Conservation (phyloP, 306 rosid species). For the Cercis canadensis region DNA sequence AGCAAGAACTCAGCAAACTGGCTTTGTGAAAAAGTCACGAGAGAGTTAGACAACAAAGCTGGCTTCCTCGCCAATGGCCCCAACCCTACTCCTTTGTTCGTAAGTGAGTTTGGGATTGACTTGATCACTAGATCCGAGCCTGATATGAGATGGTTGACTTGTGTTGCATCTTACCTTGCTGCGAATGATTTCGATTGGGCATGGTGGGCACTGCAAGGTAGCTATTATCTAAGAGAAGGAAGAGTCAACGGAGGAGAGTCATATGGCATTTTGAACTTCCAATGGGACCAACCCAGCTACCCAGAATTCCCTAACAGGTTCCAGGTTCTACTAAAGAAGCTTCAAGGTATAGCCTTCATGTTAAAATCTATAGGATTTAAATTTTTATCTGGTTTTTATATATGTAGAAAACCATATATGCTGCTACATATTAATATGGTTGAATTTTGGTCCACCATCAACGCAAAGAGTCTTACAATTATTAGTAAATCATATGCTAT, state of each 20-base stretch:
- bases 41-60: slow-evolving; percentile 25
- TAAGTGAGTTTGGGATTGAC: slow-evolving; percentile 41
- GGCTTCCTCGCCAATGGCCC: slow-evolving; percentile 26
- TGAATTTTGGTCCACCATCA: too few relatives aligned
- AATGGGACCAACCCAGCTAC: slow-evolving; percentile 29
- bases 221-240: slow-evolving; percentile 37
- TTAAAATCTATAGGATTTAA: neutral
- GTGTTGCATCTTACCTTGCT: slow-evolving; percentile 36
- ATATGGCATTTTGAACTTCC: slow-evolving; percentile 38
- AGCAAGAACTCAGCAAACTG: too few relatives aligned
- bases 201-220: slow-evolving; percentile 44
- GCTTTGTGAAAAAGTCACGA: slow-evolving; percentile 26
- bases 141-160: slow-evolving; percentile 37
- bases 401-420: too few relatives aligned
- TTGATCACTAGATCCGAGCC: neutral
- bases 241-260: neutral
- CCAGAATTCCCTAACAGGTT: slow-evolving; percentile 29
- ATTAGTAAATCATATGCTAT: too few relatives aligned
- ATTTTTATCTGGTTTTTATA: too few relatives aligned
- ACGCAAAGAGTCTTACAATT: too few relatives aligned
- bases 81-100: slow-evolving; percentile 22
- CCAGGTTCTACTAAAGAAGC: slow-evolving; percentile 16
- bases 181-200: slow-evolving; percentile 43
- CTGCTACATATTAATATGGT: too few relatives aligned
- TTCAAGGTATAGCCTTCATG: slow-evolving; percentile 29